Evolutionary conservation across 2,329 filamentous ascomycete species (phyloP), one percentile per base, ranked within the genome.

Genomic region (Claviceps africana): DNA sequence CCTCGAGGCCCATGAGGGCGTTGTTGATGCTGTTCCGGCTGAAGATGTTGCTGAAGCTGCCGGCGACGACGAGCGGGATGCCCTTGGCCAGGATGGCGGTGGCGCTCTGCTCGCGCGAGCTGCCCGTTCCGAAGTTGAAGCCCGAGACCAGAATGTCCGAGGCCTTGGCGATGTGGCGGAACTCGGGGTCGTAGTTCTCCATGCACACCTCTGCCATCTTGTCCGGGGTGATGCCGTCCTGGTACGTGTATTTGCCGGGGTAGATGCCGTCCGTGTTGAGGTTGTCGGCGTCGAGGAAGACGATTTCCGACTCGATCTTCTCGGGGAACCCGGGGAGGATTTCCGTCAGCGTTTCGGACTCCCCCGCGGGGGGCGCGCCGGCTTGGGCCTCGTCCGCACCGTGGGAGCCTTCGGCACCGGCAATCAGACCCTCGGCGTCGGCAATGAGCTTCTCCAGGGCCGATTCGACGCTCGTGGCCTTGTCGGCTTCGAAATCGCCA

Each of bases 181-280:
- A 96, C 0, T 72, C 65, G 0, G 77, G 70, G 64, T 97, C 91
- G 70, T 95, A 97, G 74, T 97, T 97, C 65, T 85, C 78, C 89
- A 97, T 96, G 67, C 86, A 90, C 0, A 90, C 89, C 58, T 86
- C 73, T 0, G 88, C 88, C 91, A 97, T 96, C 53, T 81, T 81
- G 55, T 88, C 84, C 0, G 70, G 72, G 0, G 85, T 71, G 1
- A 97, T 75, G 60, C 86, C 78, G 63, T 97, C 90, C 64, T 94
- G 88, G 68, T 97, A 97, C 0, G 90, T 96, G 66, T 88, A 89
- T 64, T 90, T 89, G n/a, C 37, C 48, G 13, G 40, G 48, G n/a
- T 50, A 44, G 21, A 51, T 51, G 25, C 49, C 40, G n/a, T 46
- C 49, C 2, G 43, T 51, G 30, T 51, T 51, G 7, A 45, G 10